phyloP scores from a whole-genome alignment of 2,329 filamentous ascomycete species.

The Penicillium sp. region DNA sequence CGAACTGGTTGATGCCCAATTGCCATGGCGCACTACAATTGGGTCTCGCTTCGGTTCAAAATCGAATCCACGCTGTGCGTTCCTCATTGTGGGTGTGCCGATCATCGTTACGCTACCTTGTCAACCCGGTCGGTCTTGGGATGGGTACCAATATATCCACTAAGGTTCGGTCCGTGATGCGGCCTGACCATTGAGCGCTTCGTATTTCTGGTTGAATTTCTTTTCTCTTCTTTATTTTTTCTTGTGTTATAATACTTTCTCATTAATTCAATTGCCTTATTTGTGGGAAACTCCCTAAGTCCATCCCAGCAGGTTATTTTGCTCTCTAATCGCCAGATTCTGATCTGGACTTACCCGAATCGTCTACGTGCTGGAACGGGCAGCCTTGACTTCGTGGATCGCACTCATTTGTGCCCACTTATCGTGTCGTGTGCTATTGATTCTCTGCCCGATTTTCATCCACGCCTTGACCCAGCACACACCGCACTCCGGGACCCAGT shows the following conservation, averaged over 20 bases:
- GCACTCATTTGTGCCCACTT: constrained; percentile 32
- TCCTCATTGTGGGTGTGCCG: constrained; percentile 9
- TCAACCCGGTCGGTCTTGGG: constrained; percentile 16
- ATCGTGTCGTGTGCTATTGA: constrained; percentile 20
- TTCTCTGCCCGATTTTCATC: constrained; percentile 21
- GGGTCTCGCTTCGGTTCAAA: constrained; percentile 21
- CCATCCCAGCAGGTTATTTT: constrained; percentile 12
- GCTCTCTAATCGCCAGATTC: constrained; percentile 13
- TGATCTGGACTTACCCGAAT: constrained; percentile 28
- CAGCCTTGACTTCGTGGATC: constrained; percentile 34
- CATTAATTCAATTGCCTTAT: constrained; percentile 11
- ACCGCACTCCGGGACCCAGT: constrained; percentile 18
- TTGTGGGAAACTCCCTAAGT: constrained; percentile 4
- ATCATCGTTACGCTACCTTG: constrained; percentile 7
- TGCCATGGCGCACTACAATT: constrained; percentile 23
- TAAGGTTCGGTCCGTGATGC: constrained; percentile 26
- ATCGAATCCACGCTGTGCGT: constrained; percentile 21
- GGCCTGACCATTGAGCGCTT: constrained; percentile 9
- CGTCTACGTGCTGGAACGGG: constrained; percentile 29
- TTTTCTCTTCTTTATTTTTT: constrained; percentile 5
- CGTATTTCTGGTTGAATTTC: constrained; percentile 13
- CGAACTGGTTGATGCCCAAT: constrained; percentile 28
- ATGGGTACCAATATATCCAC: constrained; percentile 25
- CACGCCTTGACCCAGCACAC: constrained; percentile 19
- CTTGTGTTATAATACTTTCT: constrained; percentile 6